Evolutionary conservation across 2,329 filamentous ascomycete species (phyloP).

Genomic region (Dichotomopilus funicola): DNA sequence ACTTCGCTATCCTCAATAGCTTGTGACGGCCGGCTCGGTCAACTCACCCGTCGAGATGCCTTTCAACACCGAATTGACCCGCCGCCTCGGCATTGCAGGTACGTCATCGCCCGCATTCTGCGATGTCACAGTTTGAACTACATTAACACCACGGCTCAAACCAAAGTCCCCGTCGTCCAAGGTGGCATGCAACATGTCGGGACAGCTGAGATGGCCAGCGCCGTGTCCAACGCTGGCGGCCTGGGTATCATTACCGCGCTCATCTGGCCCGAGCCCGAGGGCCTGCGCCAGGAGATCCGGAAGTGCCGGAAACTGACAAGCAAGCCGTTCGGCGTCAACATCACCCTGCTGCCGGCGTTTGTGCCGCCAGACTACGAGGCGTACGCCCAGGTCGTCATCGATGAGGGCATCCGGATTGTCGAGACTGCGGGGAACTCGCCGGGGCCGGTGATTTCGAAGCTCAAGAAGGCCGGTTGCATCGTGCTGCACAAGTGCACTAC

Average conservation of each 20-base stretch:
- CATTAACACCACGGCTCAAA: slow-evolving; percentile 20
- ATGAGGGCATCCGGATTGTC: slow-evolving; percentile 85
- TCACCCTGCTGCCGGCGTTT: slow-evolving; percentile 85
- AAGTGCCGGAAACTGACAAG: slow-evolving; percentile 74
- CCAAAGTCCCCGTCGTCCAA: slow-evolving; percentile 69
- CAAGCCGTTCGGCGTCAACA: slow-evolving; percentile 84
- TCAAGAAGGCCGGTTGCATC: slow-evolving; percentile 72
- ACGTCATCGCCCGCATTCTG: slow-evolving; percentile 4
- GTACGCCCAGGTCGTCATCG: slow-evolving; percentile 87
- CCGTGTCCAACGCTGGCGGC: slow-evolving; percentile 75
- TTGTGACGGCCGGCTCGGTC: no score
- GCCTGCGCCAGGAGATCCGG: slow-evolving; percentile 87
- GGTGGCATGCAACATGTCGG: slow-evolving; percentile 80
- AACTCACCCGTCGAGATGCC: slow-evolving; percentile 38
- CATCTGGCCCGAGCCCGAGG: slow-evolving; percentile 87
- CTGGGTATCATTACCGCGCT: slow-evolving; percentile 79
- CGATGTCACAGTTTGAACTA: not conserved
- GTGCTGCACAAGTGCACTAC: slow-evolving; percentile 98
- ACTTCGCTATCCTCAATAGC: not conserved
- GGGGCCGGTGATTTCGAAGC: slow-evolving; percentile 79
- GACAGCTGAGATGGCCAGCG: slow-evolving; percentile 69
- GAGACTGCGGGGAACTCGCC: slow-evolving; percentile 59
- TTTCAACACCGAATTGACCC: slow-evolving; percentile 52
- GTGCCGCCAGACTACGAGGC: slow-evolving; percentile 87
- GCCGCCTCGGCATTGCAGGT: slow-evolving; percentile 48